A percentile compares a stretch with the other conserved stretches of the same genome.
Evolutionary conservation across 768 basidiomycete species (phyloP).

Genomic region (Boletus rex-veris): DNA sequence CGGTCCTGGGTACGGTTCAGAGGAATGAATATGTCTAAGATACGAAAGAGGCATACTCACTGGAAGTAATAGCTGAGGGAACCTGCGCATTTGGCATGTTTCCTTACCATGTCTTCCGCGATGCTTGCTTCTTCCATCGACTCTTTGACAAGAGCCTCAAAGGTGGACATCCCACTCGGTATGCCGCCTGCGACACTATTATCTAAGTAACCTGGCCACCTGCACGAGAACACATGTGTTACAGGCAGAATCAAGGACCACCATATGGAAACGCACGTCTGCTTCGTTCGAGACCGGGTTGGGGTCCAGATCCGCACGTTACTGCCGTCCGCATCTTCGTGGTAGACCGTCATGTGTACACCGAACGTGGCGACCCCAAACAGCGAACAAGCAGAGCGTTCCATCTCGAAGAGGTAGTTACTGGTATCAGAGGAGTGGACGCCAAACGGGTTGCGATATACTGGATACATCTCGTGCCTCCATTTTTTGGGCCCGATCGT

Average conservation of each 20-base stretch:
- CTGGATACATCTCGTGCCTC: conserved; percentile 80
- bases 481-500: conserved; percentile 76
- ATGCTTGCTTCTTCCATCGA: conserved; percentile 92
- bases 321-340: conserved; percentile 34
- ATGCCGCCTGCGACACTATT: conserved; percentile 94
- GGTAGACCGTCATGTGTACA: conserved; percentile 81
- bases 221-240: conserved; percentile 21
- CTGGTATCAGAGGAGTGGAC: conserved; percentile 35
- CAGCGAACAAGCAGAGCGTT: conserved; percentile 81
- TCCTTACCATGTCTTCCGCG: conserved; percentile 56
- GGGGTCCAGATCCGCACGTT: conserved; percentile 79
- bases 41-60: conserved; percentile 33
- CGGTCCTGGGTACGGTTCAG: conserved; percentile 17
- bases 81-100: conserved; percentile 59
- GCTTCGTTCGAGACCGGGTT: conserved; percentile 79
- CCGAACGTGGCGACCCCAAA: conserved; percentile 93
- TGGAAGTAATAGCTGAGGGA: conserved; percentile 79
- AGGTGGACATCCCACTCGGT: conserved; percentile 66
- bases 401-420: conserved; percentile 85
- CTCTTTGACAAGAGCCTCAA: conserved; percentile 84
- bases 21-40: background rate
- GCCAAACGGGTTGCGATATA: conserved; percentile 70
- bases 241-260: background rate
- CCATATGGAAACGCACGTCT: conserved; percentile 56
- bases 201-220: conserved; percentile 84